Evolutionary conservation across 2,329 filamentous ascomycete genomes (phyloP).

Genomic region (Pseudogymnoascus sp.): DNA sequence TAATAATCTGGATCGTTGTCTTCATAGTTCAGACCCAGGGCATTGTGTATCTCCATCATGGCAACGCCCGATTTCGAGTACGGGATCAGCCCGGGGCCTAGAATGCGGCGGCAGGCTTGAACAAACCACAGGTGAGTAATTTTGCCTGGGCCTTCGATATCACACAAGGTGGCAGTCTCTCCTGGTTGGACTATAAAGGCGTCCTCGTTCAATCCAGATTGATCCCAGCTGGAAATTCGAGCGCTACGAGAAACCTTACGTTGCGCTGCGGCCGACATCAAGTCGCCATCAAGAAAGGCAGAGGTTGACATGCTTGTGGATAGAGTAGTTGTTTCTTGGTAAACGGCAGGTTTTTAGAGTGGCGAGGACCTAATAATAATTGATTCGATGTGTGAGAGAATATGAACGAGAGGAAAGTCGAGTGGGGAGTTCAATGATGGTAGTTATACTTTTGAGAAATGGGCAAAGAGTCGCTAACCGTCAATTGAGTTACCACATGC

Average conservation of each 20-base stretch:
- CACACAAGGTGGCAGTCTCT: slow-evolving; percentile 25
- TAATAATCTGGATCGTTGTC: slow-evolving; percentile 30
- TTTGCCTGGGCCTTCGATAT: slow-evolving; percentile 27
- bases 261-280: slow-evolving; percentile 15
- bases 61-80: slow-evolving; percentile 30
- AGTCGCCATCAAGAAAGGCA: background rate
- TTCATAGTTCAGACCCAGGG: slow-evolving; percentile 28
- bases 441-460: background rate
- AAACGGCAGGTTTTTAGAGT: background rate
- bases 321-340: background rate
- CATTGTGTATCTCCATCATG: slow-evolving; percentile 30
- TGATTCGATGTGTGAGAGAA: background rate
- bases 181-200: slow-evolving; percentile 27
- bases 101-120: slow-evolving; percentile 28
- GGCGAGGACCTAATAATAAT: background rate
- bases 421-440: background rate
- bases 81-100: slow-evolving; percentile 28
- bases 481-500: background rate
- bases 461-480: background rate
- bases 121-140: slow-evolving; percentile 30
- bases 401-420: background rate
- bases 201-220: slow-evolving; percentile 27
- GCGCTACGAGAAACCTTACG: slow-evolving; percentile 22
- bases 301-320: background rate
- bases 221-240: slow-evolving; percentile 27